Conservation (phyloP, 805 yeast species). For the Starmerella cellae region DNA sequence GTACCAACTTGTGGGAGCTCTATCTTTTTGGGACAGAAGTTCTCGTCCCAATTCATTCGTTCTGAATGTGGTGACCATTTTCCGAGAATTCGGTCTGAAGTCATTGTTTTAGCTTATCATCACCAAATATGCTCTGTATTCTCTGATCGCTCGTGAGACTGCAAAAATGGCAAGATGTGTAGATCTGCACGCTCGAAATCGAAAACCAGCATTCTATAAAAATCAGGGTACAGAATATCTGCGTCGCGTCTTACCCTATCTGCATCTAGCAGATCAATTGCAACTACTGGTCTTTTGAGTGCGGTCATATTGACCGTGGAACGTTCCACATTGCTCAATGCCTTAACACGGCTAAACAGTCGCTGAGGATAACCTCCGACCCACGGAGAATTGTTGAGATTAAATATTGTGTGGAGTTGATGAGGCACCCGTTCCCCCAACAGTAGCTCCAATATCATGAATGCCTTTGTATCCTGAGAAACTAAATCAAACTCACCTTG, state of each 20-base stretch:
- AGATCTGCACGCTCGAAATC: conserved; percentile 9
- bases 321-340: conserved; percentile 1
- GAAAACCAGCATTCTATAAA: conserved; percentile 7
- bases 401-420: background rate
- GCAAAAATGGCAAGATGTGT: conserved; percentile 5
- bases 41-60: conserved; percentile 8
- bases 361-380: conserved; percentile 16
- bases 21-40: background rate
- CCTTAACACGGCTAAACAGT: conserved; percentile 8
- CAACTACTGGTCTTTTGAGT: no score
- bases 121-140: no score
- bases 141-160: no score
- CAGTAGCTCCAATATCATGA: conserved; percentile 1
- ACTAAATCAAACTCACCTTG: conserved; percentile 15
- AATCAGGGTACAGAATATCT: conserved; percentile 2
- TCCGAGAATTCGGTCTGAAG: background rate
- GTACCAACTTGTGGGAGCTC: background rate
- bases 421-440: background rate
- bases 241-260: conserved; percentile 1
- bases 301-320: no score
- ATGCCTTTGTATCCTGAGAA: background rate
- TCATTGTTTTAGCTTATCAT: background rate
- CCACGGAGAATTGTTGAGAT: conserved; percentile 15
- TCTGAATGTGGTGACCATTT: conserved; percentile 11
- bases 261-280: conserved; percentile 2